These are phyloP conservation scores for Falciphora oryzae DNA, from an alignment of 2,329 filamentous ascomycete species.

Conservation along the genomic window DNA sequence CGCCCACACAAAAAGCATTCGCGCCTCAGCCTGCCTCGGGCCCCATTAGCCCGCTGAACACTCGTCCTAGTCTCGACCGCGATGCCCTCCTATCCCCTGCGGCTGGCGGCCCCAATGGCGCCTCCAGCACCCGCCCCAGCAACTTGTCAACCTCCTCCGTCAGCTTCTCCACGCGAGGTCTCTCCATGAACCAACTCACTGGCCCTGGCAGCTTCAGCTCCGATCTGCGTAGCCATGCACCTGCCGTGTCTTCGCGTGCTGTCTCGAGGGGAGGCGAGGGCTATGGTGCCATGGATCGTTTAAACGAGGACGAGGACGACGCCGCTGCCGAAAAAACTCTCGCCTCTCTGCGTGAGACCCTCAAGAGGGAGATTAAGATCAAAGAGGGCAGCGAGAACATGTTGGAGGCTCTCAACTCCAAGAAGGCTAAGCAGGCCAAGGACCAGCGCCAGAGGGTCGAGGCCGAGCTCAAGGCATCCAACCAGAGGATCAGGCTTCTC, in stretches of 20 bases:
- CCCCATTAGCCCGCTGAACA: slow-evolving; percentile 28
- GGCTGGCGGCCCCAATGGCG: slow-evolving; percentile 35
- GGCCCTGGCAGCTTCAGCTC: slow-evolving; percentile 84
- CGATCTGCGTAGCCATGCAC: slow-evolving; percentile 68
- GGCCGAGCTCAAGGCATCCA: slow-evolving; percentile 85
- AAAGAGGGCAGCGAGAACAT: slow-evolving; percentile 97
- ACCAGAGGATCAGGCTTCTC: slow-evolving; percentile 60
- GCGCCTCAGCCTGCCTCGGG: slow-evolving; percentile 35
- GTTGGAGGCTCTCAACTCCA: slow-evolving; percentile 87
- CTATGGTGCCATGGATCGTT: slow-evolving; percentile 39
- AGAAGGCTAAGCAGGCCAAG: slow-evolving; percentile 93
- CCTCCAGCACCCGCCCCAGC: slow-evolving; percentile 30
- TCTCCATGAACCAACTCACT: slow-evolving; percentile 64
- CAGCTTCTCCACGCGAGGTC: slow-evolving; percentile 60
- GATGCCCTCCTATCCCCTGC: slow-evolving; percentile 44
- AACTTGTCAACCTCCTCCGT: slow-evolving; percentile 46
- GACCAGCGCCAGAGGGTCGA: slow-evolving; percentile 76
- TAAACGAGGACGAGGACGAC: slow-evolving; percentile 56
- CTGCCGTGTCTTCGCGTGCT: slow-evolving; percentile 42
- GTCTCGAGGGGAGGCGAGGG: slow-evolving; percentile 48
- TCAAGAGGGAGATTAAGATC: slow-evolving; percentile 96
- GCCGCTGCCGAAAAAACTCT: slow-evolving; percentile 63
- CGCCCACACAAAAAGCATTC: slow-evolving; percentile 48
- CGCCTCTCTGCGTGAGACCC: slow-evolving; percentile 69
- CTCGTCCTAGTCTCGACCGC: slow-evolving; percentile 47